phyloP scores from a whole-genome alignment of 306 rosid genomes.

The Purshia tridentata region DNA sequence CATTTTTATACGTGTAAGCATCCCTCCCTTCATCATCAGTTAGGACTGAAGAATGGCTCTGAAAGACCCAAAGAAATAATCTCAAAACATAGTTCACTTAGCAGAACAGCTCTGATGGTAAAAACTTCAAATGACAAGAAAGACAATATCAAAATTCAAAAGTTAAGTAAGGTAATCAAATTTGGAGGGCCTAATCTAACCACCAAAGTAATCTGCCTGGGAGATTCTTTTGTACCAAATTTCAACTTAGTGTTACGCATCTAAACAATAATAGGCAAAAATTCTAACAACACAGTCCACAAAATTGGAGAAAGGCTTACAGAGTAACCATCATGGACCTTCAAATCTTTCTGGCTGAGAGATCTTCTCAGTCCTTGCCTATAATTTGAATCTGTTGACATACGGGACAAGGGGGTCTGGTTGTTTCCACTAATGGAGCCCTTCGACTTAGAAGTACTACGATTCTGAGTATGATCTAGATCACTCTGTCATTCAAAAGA shows the following conservation, averaged over 20 bases:
- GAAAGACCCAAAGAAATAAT: slow-evolving; percentile 34
- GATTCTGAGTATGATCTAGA: slow-evolving; percentile 58
- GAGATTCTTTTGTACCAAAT: neutral
- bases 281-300: neutral
- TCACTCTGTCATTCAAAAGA: slow-evolving; percentile 68
- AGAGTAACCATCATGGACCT: slow-evolving; percentile 77
- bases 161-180: neutral
- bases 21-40: slow-evolving; percentile 84
- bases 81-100: slow-evolving; percentile 13
- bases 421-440: slow-evolving; percentile 44
- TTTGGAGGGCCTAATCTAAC: neutral
- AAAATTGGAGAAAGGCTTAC: slow-evolving; percentile 47
- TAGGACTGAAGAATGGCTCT: slow-evolving; percentile 91
- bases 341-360: slow-evolving; percentile 73
- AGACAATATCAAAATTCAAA: neutral
- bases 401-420: slow-evolving; percentile 34
- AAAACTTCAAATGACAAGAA: slow-evolving; percentile 10
- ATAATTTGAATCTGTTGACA: slow-evolving; percentile 54
- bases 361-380: slow-evolving; percentile 67
- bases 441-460: slow-evolving; percentile 41
- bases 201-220: neutral
- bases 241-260: neutral
- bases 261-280: slow-evolving; percentile 7
- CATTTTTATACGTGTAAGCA: slow-evolving; percentile 44
- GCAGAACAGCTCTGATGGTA: neutral